Conservation (phyloP, 1,284 basidiomycete species). For the Trichosporon ovoides region DNA sequence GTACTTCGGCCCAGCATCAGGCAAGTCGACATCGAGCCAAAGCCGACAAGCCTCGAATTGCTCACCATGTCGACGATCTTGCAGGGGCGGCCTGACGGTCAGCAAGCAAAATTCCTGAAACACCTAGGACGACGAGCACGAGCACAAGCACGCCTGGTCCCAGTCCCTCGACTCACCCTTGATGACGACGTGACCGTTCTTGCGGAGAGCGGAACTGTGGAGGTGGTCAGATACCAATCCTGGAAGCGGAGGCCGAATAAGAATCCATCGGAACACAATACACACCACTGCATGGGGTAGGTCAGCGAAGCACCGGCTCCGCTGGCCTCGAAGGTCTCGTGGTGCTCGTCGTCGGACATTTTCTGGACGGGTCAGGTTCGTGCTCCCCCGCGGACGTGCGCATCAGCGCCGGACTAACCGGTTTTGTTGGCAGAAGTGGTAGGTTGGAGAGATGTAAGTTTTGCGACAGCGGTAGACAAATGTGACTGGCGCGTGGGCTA, state of each 20-base stretch:
- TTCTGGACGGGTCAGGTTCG: slow-evolving; percentile 10
- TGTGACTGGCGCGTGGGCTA: slow-evolving; percentile 6
- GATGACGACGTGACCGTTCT: slow-evolving; percentile 93
- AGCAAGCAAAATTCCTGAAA: not conserved
- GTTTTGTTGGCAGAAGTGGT: slow-evolving; percentile 9
- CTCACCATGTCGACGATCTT: slow-evolving; percentile 89
- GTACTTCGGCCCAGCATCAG: too few relatives aligned
- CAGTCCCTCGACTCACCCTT: slow-evolving; percentile 52
- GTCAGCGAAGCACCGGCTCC: slow-evolving; percentile 78
- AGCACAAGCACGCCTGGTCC: not conserved
- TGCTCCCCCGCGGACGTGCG: not conserved
- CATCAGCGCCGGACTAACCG: slow-evolving; percentile 11
- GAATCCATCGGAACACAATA: not conserved
- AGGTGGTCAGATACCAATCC: slow-evolving; percentile 49
- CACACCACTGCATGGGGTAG: slow-evolving; percentile 50
- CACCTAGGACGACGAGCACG: not conserved
- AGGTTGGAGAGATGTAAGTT: slow-evolving; percentile 13
- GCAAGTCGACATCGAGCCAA: too few relatives aligned
- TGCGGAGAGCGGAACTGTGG: slow-evolving; percentile 95
- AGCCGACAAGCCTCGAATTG: too few relatives aligned
- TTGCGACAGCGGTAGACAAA: not conserved
- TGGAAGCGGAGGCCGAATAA: slow-evolving; percentile 17
- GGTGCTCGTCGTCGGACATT: slow-evolving; percentile 86
- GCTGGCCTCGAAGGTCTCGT: slow-evolving; percentile 71
- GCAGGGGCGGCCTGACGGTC: slow-evolving; percentile 70